Conservation (phyloP, 2,329 filamentous ascomycete species). For the Ophiostoma triangulosporum region DNA sequence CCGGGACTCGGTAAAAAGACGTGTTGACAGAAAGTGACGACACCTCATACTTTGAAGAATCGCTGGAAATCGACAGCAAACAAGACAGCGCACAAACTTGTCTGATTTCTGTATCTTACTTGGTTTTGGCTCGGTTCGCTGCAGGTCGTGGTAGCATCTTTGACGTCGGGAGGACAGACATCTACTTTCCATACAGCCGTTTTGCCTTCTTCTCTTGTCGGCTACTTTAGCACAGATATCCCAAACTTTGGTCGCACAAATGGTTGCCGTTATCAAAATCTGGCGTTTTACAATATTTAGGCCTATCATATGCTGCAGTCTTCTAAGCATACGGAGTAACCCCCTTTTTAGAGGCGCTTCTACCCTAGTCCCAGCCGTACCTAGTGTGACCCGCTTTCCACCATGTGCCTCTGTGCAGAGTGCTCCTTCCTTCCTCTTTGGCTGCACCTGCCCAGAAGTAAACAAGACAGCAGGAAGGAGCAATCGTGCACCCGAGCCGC, state of each 20-base stretch:
- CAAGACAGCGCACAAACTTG: neutral
- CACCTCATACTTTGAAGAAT: neutral
- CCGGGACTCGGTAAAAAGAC: too few species aligned
- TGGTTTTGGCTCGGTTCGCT: neutral
- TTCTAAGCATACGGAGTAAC: too few species aligned
- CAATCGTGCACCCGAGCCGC: neutral
- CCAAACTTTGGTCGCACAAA: too few species aligned
- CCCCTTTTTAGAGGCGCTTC: neutral
- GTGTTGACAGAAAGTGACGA: too few species aligned
- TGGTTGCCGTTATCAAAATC: too few species aligned
- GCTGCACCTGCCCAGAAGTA: slow-evolving; percentile 1
- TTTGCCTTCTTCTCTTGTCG: too few species aligned
- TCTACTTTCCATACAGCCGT: too few species aligned
- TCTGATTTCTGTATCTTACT: neutral
- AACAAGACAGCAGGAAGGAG: slow-evolving; percentile 4
- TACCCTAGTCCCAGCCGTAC: neutral
- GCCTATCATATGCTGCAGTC: too few species aligned
- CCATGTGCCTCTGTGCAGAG: neutral
- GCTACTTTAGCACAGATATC: too few species aligned
- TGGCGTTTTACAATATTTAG: too few species aligned
- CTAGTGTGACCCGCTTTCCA: slow-evolving; percentile 7
- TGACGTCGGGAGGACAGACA: too few species aligned
- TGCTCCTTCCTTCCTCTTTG: neutral
- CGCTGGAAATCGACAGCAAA: neutral
- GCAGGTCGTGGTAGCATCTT: too few species aligned